Conservation (phyloP, 2,329 filamentous ascomycete genomes). For the Dactylellina leptospora region DNA sequence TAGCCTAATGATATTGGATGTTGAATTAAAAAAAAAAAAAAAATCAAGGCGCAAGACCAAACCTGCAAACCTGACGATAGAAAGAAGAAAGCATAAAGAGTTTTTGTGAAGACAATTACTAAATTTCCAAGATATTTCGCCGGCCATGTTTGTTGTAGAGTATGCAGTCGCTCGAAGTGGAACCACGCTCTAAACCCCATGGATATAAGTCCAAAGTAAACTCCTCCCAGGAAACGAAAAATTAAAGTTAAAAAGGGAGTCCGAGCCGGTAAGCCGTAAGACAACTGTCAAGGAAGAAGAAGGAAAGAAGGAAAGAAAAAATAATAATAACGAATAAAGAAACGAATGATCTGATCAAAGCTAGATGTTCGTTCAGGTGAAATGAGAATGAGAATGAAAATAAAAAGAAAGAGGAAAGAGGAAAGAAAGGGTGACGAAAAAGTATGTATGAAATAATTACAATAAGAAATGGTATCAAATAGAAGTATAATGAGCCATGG, state of each 20-base stretch:
- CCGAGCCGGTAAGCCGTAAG: too few species aligned
- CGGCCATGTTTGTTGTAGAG: constrained; percentile 9
- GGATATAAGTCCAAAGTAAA: constrained; percentile 7
- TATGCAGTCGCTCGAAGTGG: constrained; percentile 1
- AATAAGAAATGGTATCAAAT: constrained; percentile 24
- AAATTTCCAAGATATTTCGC: background rate
- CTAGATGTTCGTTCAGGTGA: too few species aligned
- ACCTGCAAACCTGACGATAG: too few species aligned
- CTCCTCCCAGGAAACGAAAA: background rate
- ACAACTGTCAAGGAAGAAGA: too few species aligned
- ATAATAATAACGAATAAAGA: background rate
- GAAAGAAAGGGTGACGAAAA: background rate
- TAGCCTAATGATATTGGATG: too few species aligned
- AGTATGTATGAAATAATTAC: constrained; percentile 46
- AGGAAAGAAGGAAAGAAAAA: background rate
- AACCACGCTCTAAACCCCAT: background rate
- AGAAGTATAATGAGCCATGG: background rate
- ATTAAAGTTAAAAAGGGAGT: background rate
- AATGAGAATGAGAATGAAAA: constrained; percentile 4
- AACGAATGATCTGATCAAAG: too few species aligned
- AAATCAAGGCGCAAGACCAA: too few species aligned
- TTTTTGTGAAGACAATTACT: background rate
- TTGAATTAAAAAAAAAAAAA: too few species aligned
- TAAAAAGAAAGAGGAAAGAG: background rate
- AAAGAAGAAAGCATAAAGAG: background rate